Conservation (phyloP, 2,329 filamentous ascomycete genomes). For the Immersiporthe knoxdaviesiana region DNA sequence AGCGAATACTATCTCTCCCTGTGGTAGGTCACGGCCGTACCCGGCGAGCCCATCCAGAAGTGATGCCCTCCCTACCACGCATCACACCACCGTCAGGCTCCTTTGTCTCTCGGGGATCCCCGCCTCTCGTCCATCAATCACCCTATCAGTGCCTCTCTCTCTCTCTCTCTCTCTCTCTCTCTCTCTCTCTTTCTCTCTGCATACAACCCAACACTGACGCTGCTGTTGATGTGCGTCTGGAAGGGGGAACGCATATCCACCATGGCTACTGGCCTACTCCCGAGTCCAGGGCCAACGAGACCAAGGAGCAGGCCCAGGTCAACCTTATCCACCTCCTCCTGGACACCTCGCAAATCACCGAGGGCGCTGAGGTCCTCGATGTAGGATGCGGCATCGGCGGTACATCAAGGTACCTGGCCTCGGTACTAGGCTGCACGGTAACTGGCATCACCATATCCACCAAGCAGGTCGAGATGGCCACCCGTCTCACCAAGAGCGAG, state of each 20-base stretch:
- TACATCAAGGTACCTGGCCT: conserved; percentile 59
- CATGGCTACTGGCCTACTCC: conserved; percentile 61
- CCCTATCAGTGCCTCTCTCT: too few species aligned
- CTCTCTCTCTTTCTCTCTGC: too few species aligned
- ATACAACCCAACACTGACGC: background rate
- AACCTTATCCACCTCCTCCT: conserved; percentile 61
- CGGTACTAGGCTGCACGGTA: conserved; percentile 53
- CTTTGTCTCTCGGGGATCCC: background rate
- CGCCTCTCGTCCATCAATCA: background rate
- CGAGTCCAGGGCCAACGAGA: conserved; percentile 50
- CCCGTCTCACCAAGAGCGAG: conserved; percentile 49
- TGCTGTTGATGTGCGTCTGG: background rate
- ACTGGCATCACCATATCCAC: conserved; percentile 64
- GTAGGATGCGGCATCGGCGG: conserved; percentile 65
- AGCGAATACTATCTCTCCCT: conserved; percentile 65
- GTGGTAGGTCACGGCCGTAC: conserved; percentile 47
- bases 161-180: too few species aligned
- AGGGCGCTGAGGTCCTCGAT: conserved; percentile 53
- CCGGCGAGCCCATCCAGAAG: background rate
- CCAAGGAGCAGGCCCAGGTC: conserved; percentile 61
- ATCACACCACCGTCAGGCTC: background rate
- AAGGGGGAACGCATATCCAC: conserved; percentile 68
- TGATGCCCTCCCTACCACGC: background rate
- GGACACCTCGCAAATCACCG: conserved; percentile 46
- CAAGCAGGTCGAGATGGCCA: conserved; percentile 62